Evolutionary conservation across 2,329 filamentous ascomycete genomes (phyloP).

Genomic region (Pseudogymnoascus sp.): DNA sequence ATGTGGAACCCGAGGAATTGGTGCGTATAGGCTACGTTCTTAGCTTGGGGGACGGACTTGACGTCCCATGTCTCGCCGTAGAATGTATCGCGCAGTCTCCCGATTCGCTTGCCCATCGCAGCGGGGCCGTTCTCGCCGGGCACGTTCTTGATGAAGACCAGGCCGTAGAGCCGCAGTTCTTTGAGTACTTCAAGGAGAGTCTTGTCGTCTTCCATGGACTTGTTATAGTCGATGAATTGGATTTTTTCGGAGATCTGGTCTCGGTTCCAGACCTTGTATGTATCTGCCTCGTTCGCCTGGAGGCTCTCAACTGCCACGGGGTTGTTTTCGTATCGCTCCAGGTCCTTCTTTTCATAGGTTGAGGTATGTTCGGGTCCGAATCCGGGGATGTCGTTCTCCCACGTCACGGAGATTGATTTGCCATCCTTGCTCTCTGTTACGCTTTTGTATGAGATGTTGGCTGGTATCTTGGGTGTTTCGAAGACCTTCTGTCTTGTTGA

Average conservation of each 20-base stretch:
- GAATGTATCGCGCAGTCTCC: constrained; percentile 74
- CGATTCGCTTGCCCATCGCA: constrained; percentile 63
- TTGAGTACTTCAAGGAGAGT: constrained; percentile 54
- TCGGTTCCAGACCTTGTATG: constrained; percentile 34
- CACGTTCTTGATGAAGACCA: constrained; percentile 69
- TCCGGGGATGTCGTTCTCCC: constrained; percentile 45
- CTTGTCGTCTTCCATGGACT: constrained; percentile 56
- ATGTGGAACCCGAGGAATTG: constrained; percentile 81
- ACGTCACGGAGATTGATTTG: constrained; percentile 41
- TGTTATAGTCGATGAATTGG: constrained; percentile 56
- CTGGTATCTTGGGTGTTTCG: constrained; percentile 55
- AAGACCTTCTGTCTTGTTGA: constrained; percentile 57
- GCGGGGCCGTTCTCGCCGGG: constrained; percentile 61
- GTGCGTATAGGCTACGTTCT: constrained; percentile 87
- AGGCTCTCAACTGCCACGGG: constrained; percentile 12
- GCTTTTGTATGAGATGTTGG: constrained; percentile 33
- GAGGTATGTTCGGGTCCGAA: constrained; percentile 23
- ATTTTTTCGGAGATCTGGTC: constrained; percentile 39
- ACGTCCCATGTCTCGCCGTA: constrained; percentile 92
- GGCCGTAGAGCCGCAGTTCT: constrained; percentile 56
- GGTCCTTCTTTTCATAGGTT: constrained; percentile 12
- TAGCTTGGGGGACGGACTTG: constrained; percentile 67
- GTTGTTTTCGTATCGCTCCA: constrained; percentile 12
- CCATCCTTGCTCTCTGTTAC: constrained; percentile 31
- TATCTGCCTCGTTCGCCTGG: background rate